Conservation (phyloP, 148 eudicot species). For the Fagopyrum homotropicum region DNA sequence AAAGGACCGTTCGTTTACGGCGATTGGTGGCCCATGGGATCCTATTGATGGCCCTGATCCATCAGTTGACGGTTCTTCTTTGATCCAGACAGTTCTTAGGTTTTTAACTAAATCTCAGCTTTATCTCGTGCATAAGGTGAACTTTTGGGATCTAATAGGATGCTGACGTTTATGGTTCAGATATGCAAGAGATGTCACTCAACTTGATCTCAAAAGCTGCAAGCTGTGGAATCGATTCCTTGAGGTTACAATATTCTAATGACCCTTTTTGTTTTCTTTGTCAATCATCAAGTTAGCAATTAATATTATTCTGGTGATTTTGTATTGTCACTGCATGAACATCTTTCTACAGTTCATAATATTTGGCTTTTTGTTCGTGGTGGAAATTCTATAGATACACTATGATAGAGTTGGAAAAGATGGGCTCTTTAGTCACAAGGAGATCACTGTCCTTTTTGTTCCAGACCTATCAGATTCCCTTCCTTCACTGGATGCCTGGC, state of each 20-base stretch:
- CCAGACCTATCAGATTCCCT: slow-evolving; percentile 89
- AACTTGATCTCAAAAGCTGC: slow-evolving; percentile 78
- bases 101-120: slow-evolving; percentile 13
- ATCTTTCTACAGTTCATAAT: neutral
- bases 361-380: neutral
- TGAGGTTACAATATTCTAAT: slow-evolving; percentile 43
- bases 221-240: slow-evolving; percentile 85
- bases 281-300: neutral
- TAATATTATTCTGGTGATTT: neutral
- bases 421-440: slow-evolving; percentile 89
- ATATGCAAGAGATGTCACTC: slow-evolving; percentile 66
- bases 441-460: slow-evolving; percentile 77
- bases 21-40: slow-evolving; percentile 95
- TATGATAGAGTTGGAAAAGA: slow-evolving; percentile 85
- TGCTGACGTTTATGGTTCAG: slow-evolving; percentile 27
- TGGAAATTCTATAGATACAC: slow-evolving; percentile 57
- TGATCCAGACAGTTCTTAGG: slow-evolving; percentile 71
- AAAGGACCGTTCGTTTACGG: slow-evolving; percentile 57
- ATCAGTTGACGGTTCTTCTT: slow-evolving; percentile 58
- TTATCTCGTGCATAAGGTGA: neutral
- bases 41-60: slow-evolving; percentile 90
- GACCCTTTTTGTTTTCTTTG: neutral
- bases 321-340: neutral
- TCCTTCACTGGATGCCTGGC: slow-evolving; percentile 76
- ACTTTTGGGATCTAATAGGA: neutral